phyloP scores from a whole-genome alignment of 768 basidiomycete genomes.

The Rhizopogon rudus region DNA sequence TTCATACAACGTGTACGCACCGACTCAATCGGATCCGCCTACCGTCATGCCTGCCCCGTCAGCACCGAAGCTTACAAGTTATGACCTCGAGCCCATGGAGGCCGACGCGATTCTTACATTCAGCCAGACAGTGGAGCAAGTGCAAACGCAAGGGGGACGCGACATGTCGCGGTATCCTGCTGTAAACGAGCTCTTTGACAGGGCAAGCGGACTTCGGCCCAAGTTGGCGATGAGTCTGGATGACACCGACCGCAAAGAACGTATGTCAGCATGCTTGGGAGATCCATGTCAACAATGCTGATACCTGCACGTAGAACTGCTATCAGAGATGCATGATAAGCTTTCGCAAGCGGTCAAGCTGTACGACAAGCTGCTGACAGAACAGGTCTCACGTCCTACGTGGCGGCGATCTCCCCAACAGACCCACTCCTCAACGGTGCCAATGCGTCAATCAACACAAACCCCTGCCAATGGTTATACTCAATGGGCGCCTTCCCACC shows the following conservation, averaged over 20 bases:
- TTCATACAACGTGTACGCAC: constrained; percentile 27
- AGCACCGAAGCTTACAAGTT: constrained; percentile 57
- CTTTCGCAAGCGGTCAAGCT: constrained; percentile 87
- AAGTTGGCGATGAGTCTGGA: constrained; percentile 82
- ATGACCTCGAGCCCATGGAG: constrained; percentile 81
- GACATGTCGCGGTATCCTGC: constrained; percentile 82
- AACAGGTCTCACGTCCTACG: constrained; percentile 70
- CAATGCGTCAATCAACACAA: constrained; percentile 2
- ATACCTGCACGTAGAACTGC: constrained; percentile 50
- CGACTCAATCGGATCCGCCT: constrained; percentile 42
- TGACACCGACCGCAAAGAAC: constrained; percentile 81
- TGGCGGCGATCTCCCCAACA: constrained; percentile 41
- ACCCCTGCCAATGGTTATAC: constrained; percentile 28
- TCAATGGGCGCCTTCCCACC: constrained; percentile 20
- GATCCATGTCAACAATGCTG: neutral
- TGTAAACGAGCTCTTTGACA: constrained; percentile 80
- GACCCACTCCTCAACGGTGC: neutral
- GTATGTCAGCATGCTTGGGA: constrained; percentile 38
- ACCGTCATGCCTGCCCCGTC: constrained; percentile 32
- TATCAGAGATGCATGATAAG: constrained; percentile 94
- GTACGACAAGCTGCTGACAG: constrained; percentile 84
- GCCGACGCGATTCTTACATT: constrained; percentile 86
- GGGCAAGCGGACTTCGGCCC: constrained; percentile 71
- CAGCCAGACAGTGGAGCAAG: constrained; percentile 84
- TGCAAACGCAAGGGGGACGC: constrained; percentile 68